Evolutionary conservation across 192 early-diverging fungal species (phyloP), one percentile per base, ranked within the genome.

Genomic region (Diversispora eburnea): DNA sequence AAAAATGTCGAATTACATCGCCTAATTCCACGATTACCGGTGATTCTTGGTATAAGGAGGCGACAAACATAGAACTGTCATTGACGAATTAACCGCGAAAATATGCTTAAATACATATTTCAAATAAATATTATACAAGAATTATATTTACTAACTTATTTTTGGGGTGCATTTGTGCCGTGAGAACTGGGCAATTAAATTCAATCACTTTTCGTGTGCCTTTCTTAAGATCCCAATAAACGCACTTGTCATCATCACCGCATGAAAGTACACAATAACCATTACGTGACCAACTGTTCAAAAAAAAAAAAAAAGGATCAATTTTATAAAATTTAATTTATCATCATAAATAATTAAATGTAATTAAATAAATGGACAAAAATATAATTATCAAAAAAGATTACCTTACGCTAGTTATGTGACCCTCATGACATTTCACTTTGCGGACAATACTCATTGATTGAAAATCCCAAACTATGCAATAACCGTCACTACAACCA

Each of bases 391-490:
- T 10, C 56, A 52, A 76, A 42, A 22, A 51, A 20, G 7, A 8
- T 22, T 80, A 92, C 93, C 93, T 92, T 60, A 97, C 77, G 45
- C 93, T 90, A 6, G 88, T 86, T 5, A 98, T 81, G 20, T 84
- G 77, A 10, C 83, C 83, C n/a, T 92, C 89, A 79, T 96, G 92
- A 8, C 93, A 93, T 7, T 80, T 56, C 8, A 96, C 85, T 46
- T 80, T 88, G 15, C 90, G 83, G 43, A 87, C 81, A 20, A 95
- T 79, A 33, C 88, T 88, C n/a, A 89, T 85, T 4, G 94, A 93
- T 67, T 94, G 92, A 83, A 96, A 88, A 77, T 97, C 95, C 92
- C 93, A 94, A 48, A 98, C 83, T 45, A 85, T 84, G 75, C 91
- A 90, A 10, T 81, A 78, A 4, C 96, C 96, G 74, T 95, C 94